phyloP scores from a whole-genome alignment of 108 stramenopile species.

The Schizochytrium sp. region DNA sequence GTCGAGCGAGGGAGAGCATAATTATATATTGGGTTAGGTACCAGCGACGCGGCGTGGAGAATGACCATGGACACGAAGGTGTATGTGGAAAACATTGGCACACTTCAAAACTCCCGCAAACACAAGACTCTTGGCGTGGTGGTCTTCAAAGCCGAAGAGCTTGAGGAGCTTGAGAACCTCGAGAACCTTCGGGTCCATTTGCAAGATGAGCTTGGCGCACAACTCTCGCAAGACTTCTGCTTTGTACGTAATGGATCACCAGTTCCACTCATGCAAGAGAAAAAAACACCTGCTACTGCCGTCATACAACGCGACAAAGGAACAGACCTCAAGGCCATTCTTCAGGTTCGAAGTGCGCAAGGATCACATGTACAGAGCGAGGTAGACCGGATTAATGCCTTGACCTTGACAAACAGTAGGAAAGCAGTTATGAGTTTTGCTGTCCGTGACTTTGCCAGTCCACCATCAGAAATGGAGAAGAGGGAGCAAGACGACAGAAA shows the following conservation, averaged over 20 bases:
- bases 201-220: not conserved
- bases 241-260: not conserved
- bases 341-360: not conserved
- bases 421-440: conserved; percentile 23
- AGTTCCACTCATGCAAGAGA: not conserved
- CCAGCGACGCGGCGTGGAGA: not conserved
- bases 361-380: not conserved
- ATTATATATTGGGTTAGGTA: too few relatives aligned
- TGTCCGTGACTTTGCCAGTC: not conserved
- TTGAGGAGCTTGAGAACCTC: not conserved
- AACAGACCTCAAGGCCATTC: conserved; percentile 23
- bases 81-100: not conserved
- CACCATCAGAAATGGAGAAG: too few relatives aligned
- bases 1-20: too few relatives aligned
- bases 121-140: not conserved
- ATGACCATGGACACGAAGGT: not conserved
- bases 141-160: not conserved
- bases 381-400: not conserved
- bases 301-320: not conserved
- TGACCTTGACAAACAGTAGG: not conserved
- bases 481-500: not conserved
- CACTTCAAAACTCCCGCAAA: not conserved
- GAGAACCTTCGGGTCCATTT: conserved; percentile 14
- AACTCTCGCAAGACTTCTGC: not conserved
- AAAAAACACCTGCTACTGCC: not conserved